Evolutionary conservation across 106 monocot genomes (phyloP).

Genomic region (Dendrobium officinale): DNA sequence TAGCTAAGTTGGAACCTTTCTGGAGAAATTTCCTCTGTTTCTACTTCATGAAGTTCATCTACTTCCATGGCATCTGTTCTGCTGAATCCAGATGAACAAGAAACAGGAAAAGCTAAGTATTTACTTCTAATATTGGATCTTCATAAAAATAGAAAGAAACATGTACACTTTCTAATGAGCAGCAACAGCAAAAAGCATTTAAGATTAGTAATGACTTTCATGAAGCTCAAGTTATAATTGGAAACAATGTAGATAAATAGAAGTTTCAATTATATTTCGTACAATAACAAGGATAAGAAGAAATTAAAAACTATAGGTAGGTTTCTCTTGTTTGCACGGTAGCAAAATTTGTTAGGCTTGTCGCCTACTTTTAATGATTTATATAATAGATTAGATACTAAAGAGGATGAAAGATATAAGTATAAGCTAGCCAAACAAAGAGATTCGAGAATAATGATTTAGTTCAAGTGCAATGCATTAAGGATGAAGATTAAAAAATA

Average conservation of each 20-base stretch:
- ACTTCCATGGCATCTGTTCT: constrained; percentile 69
- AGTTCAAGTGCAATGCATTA: no score
- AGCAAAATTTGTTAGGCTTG: no score
- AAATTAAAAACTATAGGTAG: background rate
- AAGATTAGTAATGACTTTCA: background rate
- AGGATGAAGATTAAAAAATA: no score
- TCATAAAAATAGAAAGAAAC: background rate
- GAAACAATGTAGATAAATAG: background rate
- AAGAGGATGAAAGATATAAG: no score
- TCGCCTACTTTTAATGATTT: no score
- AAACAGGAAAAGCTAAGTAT: background rate
- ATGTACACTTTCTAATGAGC: background rate
- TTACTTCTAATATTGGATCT: background rate
- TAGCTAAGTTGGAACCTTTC: constrained; percentile 41
- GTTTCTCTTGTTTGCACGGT: no score
- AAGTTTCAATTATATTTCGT: background rate
- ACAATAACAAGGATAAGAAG: background rate
- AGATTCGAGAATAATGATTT: no score
- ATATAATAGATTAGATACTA: no score
- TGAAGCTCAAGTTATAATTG: background rate
- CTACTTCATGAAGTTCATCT: constrained; percentile 32
- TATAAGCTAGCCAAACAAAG: no score
- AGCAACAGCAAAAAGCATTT: background rate
- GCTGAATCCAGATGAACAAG: constrained; percentile 6
- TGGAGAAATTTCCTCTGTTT: constrained; percentile 35